These are phyloP conservation scores for Coemansia umbellata DNA, from an alignment of 192 early-diverging fungal species.

Conservation along the genomic window DNA sequence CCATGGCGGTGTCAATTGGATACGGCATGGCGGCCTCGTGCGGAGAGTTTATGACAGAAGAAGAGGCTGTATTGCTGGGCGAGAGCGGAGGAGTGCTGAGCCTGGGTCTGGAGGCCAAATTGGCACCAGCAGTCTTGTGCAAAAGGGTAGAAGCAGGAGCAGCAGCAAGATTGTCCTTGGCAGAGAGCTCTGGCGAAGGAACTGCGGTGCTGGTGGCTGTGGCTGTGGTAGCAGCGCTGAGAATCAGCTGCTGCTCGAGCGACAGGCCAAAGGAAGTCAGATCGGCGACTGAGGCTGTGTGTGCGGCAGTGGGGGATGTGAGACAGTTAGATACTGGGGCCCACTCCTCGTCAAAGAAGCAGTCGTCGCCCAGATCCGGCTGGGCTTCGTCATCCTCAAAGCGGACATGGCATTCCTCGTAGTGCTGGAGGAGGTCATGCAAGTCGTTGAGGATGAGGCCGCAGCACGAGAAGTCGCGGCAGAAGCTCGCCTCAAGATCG, in stretches of 20 bases:
- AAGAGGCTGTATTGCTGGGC: conserved; percentile 37
- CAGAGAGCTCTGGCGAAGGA: conserved; percentile 24
- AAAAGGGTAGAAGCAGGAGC: not conserved
- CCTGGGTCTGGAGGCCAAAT: not conserved
- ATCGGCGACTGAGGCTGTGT: conserved; percentile 10
- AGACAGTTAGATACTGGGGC: conserved; percentile 30
- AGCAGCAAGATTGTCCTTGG: conserved; percentile 8
- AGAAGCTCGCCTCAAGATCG: conserved; percentile 85
- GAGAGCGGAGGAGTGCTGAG: conserved; percentile 36
- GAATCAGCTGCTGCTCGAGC: conserved; percentile 47
- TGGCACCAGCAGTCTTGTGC: conserved; percentile 4
- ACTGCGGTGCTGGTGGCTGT: conserved; percentile 25
- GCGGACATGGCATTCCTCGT: conserved; percentile 90
- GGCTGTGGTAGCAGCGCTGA: conserved; percentile 31
- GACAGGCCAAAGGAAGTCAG: conserved; percentile 38
- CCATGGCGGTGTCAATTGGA: conserved; percentile 15
- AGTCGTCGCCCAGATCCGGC: conserved; percentile 38
- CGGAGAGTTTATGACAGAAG: conserved; percentile 44
- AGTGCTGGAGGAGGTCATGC: conserved; percentile 94
- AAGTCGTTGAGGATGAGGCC: conserved; percentile 82
- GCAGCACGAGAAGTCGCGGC: conserved; percentile 95
- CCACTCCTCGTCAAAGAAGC: conserved; percentile 52
- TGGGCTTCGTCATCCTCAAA: conserved; percentile 79
- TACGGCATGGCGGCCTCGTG: conserved; percentile 32
- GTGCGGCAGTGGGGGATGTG: not conserved